Evolutionary conservation across 73 alveolate species (phyloP).

Genomic region (Paramecium octaurelia): DNA sequence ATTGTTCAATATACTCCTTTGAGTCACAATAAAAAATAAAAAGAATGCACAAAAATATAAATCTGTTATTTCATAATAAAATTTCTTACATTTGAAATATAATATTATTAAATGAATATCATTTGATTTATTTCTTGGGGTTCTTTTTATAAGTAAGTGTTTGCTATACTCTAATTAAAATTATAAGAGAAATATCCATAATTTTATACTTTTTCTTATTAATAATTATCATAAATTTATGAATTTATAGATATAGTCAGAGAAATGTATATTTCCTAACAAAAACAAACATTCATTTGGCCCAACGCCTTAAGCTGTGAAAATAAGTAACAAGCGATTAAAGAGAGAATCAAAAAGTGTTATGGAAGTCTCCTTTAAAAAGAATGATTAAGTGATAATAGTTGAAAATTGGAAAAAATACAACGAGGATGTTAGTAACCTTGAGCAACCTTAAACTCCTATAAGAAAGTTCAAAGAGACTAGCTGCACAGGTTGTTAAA

Average conservation of each 20-base stretch:
- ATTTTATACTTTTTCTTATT: background rate
- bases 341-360: background rate
- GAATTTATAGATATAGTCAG: background rate
- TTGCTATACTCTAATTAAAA: no score
- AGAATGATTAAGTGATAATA: background rate
- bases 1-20: no score
- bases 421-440: background rate
- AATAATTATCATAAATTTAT: background rate
- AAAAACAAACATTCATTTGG: background rate
- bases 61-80: no score
- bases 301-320: background rate
- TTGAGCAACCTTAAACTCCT: background rate
- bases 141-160: background rate
- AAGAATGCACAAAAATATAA: no score
- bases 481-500: background rate
- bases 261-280: background rate
- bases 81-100: background rate
- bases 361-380: background rate
- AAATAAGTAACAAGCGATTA: background rate
- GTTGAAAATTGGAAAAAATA: slow-evolving; percentile 11
- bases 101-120: no score
- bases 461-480: background rate
- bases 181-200: background rate
- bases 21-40: no score
- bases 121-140: background rate